Conservation (phyloP, 768 basidiomycete species). For the Psilocybe cubensis region DNA sequence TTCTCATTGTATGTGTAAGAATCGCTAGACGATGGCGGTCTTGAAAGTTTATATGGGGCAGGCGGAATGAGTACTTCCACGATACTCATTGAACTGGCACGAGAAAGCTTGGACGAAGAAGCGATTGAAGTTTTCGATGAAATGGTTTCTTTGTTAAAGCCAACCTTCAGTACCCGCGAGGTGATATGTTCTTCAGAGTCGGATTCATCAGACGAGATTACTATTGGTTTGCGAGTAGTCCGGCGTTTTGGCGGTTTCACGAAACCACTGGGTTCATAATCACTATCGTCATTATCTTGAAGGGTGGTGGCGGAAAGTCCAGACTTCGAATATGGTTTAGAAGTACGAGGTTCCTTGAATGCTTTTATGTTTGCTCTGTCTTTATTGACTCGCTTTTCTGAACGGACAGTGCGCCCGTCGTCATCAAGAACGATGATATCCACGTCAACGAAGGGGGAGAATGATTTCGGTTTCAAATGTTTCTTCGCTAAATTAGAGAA, state of each 20-base stretch:
- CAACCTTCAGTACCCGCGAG: slow-evolving; percentile 19
- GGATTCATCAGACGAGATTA: slow-evolving; percentile 54
- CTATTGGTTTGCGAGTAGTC: slow-evolving; percentile 28
- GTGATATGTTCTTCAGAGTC: slow-evolving; percentile 34
- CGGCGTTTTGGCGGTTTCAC: slow-evolving; percentile 30
- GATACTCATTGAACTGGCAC: slow-evolving; percentile 14
- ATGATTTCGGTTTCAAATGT: slow-evolving; percentile 39
- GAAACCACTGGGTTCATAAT: slow-evolving; percentile 24
- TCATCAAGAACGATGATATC: slow-evolving; percentile 73
- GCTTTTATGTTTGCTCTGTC: slow-evolving; percentile 44
- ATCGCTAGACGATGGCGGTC: not conserved
- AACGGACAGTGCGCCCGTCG: slow-evolving; percentile 55
- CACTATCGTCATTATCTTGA: slow-evolving; percentile 21
- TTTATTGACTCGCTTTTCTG: slow-evolving; percentile 63
- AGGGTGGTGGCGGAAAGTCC: not conserved
- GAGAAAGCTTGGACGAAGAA: slow-evolving; percentile 3
- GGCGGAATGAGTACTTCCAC: slow-evolving; percentile 49
- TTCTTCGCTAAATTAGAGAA: slow-evolving; percentile 27
- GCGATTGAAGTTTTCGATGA: not conserved
- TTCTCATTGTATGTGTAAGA: too few relatives aligned
- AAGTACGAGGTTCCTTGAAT: not conserved
- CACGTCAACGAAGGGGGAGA: slow-evolving; percentile 57
- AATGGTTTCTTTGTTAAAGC: slow-evolving; percentile 13
- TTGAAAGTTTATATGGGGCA: slow-evolving; percentile 31
- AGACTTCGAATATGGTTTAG: slow-evolving; percentile 3